These are phyloP conservation scores for Nemania sp. DNA, from an alignment of 2,329 filamentous ascomycete genomes.

Conservation along the genomic window DNA sequence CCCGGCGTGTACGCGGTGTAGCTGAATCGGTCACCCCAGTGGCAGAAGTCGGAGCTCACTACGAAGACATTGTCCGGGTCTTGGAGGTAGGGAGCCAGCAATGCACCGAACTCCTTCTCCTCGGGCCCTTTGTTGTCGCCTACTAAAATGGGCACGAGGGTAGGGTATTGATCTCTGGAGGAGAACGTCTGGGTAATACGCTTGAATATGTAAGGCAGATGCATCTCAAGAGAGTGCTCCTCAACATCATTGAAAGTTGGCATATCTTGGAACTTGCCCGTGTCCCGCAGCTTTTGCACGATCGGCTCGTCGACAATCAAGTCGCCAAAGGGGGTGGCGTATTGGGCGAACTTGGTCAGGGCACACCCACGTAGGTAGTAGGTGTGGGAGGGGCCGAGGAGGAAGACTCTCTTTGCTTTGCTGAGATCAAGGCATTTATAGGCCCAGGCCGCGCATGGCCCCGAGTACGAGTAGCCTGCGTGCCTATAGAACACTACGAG, in stretches of 20 bases:
- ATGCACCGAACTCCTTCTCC: conserved; percentile 75
- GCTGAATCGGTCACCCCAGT: conserved; percentile 88
- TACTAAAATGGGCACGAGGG: conserved; percentile 86
- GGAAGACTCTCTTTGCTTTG: conserved; percentile 85
- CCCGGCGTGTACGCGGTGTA: conserved; percentile 80
- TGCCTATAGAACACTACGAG: conserved; percentile 71
- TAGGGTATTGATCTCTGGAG: conserved; percentile 70
- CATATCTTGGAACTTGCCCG: conserved; percentile 74
- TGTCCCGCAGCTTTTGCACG: conserved; percentile 61
- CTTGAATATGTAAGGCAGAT: conserved; percentile 92
- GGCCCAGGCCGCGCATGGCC: conserved; percentile 91
- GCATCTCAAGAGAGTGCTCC: conserved; percentile 97
- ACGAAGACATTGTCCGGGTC: conserved; percentile 85
- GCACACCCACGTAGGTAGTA: conserved; percentile 83
- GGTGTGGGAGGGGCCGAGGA: conserved; percentile 93
- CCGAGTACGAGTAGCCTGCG: conserved; percentile 93
- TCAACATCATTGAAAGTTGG: conserved; percentile 74
- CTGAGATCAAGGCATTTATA: conserved; percentile 90
- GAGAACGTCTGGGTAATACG: conserved; percentile 68
- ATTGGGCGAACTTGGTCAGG: conserved; percentile 76
- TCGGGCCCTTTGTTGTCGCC: conserved; percentile 75
- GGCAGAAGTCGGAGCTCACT: conserved; percentile 95
- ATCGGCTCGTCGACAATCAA: conserved; percentile 72
- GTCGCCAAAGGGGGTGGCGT: conserved; percentile 80
- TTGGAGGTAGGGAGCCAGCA: conserved; percentile 82